Evolutionary conservation across 2,329 filamentous ascomycete genomes (phyloP), one percentile per base, ranked within the genome.

Genomic region (Colletotrichum zoysiae): DNA sequence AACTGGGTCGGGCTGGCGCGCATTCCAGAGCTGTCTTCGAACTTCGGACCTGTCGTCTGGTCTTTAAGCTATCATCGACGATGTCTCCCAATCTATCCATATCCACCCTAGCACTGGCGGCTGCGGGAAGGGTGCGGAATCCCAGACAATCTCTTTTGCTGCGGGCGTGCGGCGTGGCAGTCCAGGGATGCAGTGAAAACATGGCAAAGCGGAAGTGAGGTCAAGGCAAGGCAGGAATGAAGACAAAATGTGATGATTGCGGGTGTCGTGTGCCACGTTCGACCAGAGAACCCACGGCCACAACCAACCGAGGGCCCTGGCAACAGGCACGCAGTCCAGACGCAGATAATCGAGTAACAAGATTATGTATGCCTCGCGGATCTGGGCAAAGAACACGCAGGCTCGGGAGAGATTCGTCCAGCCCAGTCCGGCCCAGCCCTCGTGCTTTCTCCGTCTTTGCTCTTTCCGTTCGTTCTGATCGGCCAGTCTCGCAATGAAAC

Each of bases 401-500:
- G 30, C 30, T 42, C 55, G 46, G 61, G 59, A 23, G 46, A 71
- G 50, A 38, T 64, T 44, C 33, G 59, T 65, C 53, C 55, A 71
- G 55, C 16, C 55, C 55, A 57, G 59, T 20, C 53, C 65, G 63
- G 38, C 44, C 59, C 58, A 69, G 62, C 35, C 62, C 48, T 42
- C 38, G 20, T 66, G 48, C 59, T 70, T 65, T 65, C 65, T 65
- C 38, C 65, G n/a, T 71, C 70, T 65, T 71, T 64, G 33, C 70
- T 57, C 70, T 33, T 69, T 71, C 70, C 70, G 70, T 71, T 65
- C 70, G 20, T 48, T 51, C 40, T 56, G 65, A 71, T 69, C 70
- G 65, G 60, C 70, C 53, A 64, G 59, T 71, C 65, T 69, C 40
- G 65, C 59, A 55, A 64, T 69, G 59, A 64, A 69, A 69, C 69